Base-by-base conservation (phyloP, 805 yeast genomes). In the Dipodascopsis tothii region DNA sequence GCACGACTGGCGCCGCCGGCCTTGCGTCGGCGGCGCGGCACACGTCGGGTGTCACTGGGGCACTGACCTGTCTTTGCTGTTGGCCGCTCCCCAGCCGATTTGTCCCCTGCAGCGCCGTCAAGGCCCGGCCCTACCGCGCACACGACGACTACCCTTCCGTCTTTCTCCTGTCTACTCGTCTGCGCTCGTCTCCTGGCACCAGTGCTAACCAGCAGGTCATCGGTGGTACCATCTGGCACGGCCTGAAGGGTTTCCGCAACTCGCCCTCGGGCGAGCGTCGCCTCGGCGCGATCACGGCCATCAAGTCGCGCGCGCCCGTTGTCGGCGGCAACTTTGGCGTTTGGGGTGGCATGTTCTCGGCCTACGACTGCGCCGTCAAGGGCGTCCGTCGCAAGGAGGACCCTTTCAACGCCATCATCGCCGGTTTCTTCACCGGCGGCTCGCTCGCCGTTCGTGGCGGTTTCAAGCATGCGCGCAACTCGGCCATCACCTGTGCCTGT, bases 161-260 rank as follows among this genome's bases (percentile, higher is more conserved):
- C n/a, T n/a, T n/a, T n/a, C n/a, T n/a, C n/a, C n/a, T n/a, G n/a
- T n/a, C n/a, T n/a, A n/a, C n/a, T n/a, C n/a, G n/a, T n/a, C n/a
- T n/a, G n/a, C n/a, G n/a, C n/a, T n/a, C n/a, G n/a, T n/a, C n/a
- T n/a, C n/a, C n/a, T n/a, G n/a, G n/a, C n/a, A n/a, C n/a, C n/a
- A n/a, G n/a, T n/a, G n/a, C n/a, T n/a, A n/a, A n/a, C n/a, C n/a
- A n/a, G n/a, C n/a, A 64, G 66, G 66, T 79, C 57, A 84, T 92
- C 60, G 98, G 98, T 71, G 99, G 99, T 55, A 80, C 90, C 58
- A 80, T 92, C 51, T 92, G 98, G 98, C 97, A 92, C 71, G 96
- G 97, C 62, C 82, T 92, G 62, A 92, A 92, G 66, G 99, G 99
- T 40, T 92, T 92, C 75, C 78, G 98, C 66, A 92, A 92, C 74